Evolutionary conservation across 768 basidiomycete genomes (phyloP), one percentile per base, ranked within the genome.

Genomic region (Leccinum uliginosum): DNA sequence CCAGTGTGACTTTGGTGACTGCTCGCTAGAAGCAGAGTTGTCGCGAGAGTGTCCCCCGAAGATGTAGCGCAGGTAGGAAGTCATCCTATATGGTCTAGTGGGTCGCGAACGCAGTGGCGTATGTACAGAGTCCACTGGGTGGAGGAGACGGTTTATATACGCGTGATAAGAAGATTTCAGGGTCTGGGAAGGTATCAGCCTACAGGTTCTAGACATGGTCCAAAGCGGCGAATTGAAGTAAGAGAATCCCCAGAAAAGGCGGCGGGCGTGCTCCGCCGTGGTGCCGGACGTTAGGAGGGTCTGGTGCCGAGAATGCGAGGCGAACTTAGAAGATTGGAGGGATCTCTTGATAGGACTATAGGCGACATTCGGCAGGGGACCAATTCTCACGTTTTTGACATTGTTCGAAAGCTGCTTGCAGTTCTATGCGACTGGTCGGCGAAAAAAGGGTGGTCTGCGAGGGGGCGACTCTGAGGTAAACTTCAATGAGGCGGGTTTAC

Each of bases 41-140:
- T 70, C 67, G 14, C 67, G 68, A 44, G 66, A 59, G 53, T 69
- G 50, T 38, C 71, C 72, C 44, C 78, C 77, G 55, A 79, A 79
- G 62, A 78, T 69, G 57, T 67, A 78, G 58, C 81, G 81, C 56
- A 83, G 64, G 71, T 80, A 79, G 32, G 81, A 76, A 50, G 79
- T 74, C 80, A 82, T 82, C 55, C 54, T 61, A 52, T 17, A 51
- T 57, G 55, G 61, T 66, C 27, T 29, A 19, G 49, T 32, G 8
- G 38, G 53, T 62, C 64, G 71, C 67, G 44, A 62, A 53, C 12
- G 44, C 50, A 38, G 40, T 50, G 64, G 64, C 59, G 65, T 65
- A 45, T 49, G 48, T 53, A n/a, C 19, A 55, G 49, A 56, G 48
- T 50, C 57, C 55, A 59, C 56, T 51, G 49, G 53, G 27, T 61